phyloP scores from a whole-genome alignment of 1,284 basidiomycete genomes.

The Tylopilus sp. region DNA sequence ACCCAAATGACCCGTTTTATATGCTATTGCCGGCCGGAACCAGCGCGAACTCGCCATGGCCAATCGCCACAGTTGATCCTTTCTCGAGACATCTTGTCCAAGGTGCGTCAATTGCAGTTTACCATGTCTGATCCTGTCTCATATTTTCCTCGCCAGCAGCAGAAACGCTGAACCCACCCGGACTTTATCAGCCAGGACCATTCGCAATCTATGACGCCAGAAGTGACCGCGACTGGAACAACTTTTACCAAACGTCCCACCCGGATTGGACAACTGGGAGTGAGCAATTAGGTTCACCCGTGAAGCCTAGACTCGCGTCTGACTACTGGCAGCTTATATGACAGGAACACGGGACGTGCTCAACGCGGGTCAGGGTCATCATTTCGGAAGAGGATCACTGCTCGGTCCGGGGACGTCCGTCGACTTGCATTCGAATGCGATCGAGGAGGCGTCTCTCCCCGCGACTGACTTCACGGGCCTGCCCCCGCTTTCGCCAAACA shows the following conservation, averaged over 20 bases:
- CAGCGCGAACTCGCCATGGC: not conserved
- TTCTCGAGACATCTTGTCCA: not conserved
- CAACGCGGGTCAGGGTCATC: not conserved
- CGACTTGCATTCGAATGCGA: not conserved
- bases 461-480: not conserved
- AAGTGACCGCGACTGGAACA: not conserved
- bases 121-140: not conserved
- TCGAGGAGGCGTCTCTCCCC: not conserved
- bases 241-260: not conserved
- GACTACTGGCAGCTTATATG: constrained; percentile 1
- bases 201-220: not conserved
- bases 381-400: not conserved
- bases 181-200: not conserved
- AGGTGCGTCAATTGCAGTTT: not conserved
- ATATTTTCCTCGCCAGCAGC: no score
- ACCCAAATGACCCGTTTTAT: not conserved
- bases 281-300: constrained; percentile 3
- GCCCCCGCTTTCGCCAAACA: not conserved
- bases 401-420: no score
- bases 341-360: not conserved
- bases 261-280: not conserved
- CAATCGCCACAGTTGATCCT: not conserved
- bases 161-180: constrained; percentile 1
- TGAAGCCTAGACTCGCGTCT: not conserved
- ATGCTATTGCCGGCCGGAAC: not conserved